Evolutionary conservation across 805 yeast genomes (phyloP), one percentile per base, ranked within the genome.

Genomic region (Ogataea methanolica): DNA sequence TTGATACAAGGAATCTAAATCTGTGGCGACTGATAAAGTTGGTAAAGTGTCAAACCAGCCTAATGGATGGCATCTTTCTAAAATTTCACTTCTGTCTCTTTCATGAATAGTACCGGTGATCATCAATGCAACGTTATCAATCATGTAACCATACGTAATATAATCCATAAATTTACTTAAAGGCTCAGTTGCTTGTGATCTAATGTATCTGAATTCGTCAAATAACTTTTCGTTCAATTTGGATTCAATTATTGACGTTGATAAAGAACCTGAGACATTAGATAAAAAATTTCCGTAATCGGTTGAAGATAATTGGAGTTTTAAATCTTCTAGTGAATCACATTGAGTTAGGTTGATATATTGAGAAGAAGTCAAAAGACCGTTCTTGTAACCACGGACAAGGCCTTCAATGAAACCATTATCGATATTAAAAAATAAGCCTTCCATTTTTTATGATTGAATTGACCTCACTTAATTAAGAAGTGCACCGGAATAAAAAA

Each of bases 41-140:
- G 99, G 99, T 57, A 94, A 79, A 7, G 98, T 92, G 58, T 94
- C 99, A 62, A 94, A 94, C 97, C 97, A 91, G 40, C 99, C 99
- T 58, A 94, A 75, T 0, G 99, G 99, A 65, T 94, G 96, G 66
- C 97, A 90, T 64, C 97, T 83, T 49, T 82, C 82, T 60, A 94
- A 76, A 44, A 95, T 85, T 62, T 94, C 99, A 38, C 81, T 70
- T 61, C 88, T 82, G 68, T 95, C 97, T 61, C 98, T 79, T 62
- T 91, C 96, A 65, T 94, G 99, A 51, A 94, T 79, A 0, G 99
- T 90, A 21, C 99, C 99, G 1, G 97, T 91, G 62, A 94, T 92
- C 85, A 94, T 86, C 61, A 94, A 75, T 22, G 94, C 88, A 36
- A 94, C 96, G 67, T 94, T 94, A 71, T 94, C 99, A 62, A 94